Evolutionary conservation across 495 filamentous ascomycete species (phyloP).

Genomic region (Astrocystis sublimbata): DNA sequence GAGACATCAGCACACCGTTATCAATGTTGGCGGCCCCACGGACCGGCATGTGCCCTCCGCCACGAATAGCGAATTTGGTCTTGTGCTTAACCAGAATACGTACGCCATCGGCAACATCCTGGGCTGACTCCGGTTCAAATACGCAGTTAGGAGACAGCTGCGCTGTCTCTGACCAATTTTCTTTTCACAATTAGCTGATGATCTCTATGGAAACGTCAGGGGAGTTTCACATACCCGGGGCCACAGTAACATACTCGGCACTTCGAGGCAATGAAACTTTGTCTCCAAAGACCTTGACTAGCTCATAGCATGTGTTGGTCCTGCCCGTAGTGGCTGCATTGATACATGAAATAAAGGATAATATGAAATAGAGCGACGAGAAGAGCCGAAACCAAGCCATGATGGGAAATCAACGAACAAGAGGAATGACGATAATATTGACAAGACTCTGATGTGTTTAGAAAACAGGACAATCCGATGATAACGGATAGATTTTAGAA

Average conservation of each 20-base stretch:
- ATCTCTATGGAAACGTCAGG: not conserved
- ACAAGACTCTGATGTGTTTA: too few relatives aligned
- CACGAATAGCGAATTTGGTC: conserved; percentile 13
- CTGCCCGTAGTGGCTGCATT: too few relatives aligned
- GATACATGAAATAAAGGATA: too few relatives aligned
- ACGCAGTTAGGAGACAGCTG: not conserved
- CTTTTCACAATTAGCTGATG: not conserved
- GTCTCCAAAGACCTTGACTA: not conserved
- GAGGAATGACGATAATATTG: too few relatives aligned
- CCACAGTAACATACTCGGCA: not conserved
- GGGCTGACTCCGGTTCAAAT: not conserved
- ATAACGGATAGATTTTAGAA: too few relatives aligned
- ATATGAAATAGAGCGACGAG: too few relatives aligned
- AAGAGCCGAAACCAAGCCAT: too few relatives aligned
- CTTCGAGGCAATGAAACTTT: not conserved
- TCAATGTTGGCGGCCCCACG: conserved; percentile 17
- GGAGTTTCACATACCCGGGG: not conserved
- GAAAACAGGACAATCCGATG: too few relatives aligned
- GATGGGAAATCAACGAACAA: too few relatives aligned
- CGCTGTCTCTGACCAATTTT: not conserved
- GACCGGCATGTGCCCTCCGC: conserved; percentile 21
- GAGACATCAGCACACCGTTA: conserved; percentile 20
- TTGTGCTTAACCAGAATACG: not conserved
- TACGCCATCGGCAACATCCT: not conserved
- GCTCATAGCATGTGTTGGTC: not conserved